Evolutionary conservation across 306 rosid genomes (phyloP), one percentile per base, ranked within the genome.

Genomic region (Acmispon strigosus): DNA sequence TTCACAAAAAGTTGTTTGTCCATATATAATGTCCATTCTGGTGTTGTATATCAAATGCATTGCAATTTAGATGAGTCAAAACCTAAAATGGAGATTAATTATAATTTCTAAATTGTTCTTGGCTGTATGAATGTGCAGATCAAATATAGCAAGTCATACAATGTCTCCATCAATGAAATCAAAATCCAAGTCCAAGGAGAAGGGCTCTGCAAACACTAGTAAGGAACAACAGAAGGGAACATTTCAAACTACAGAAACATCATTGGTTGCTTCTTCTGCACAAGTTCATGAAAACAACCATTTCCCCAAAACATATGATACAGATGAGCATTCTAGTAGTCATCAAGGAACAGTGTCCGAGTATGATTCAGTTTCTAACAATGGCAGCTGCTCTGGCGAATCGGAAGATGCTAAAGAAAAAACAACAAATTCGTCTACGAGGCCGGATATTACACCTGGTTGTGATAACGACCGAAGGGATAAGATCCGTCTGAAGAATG

Each of bases 351-450:
- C 86, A 0, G 77, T 80, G 60, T 78, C 58, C 0, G 96, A 91
- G 84, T 87, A 78, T 72, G 97, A 91, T 78, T 78, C 96, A 14
- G 79, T 91, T 80, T 91, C 97, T n/a, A 91, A 84, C 66, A 91
- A 82, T 34, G 96, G 89, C 6, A 91, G 97, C 84, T 91, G 93
- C 74, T 91, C 96, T 37, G 96, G 96, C 22, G 97, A 91, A 79
- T 91, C 96, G 8, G 96, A 88, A 69, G 97, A 88, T 66, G 90
- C 76, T 47, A 91, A 87, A 70, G 91, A 90, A 49, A 88, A 84
- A 82, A 62, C 61, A 19, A 56, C 84, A 14, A 83, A 73, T 77
- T 70, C 78, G 16, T 42, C 89, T 39, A 32, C n/a, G 7, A 76
- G 87, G 72, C 81, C 53, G 52, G 92, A 89, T 72, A 63, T 65